Base-by-base conservation (phyloP, 2,329 filamentous ascomycete genomes). In the Aspergillus thermomutatus region DNA sequence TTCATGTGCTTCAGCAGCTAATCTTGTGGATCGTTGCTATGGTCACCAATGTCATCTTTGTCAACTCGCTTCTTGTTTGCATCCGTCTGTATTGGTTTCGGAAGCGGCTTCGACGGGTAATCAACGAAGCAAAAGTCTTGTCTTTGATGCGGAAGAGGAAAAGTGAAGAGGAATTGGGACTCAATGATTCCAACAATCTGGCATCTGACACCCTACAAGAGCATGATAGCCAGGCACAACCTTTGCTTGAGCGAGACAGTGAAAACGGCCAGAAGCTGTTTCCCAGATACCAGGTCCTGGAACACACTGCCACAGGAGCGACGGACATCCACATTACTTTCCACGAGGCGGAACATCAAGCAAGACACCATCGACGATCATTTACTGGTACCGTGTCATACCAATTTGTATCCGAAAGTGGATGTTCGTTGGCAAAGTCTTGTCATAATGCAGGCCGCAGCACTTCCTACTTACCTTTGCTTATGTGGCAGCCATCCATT, bases 71-170 rank as follows among this genome's bases (percentile, higher is more conserved):
- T 52, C 91, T 97, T 34, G 93, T 97, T 10, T 91, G 95, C 64
- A 81, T 97, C 8, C 88, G 93, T 28, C 79, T 97, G 2, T 96
- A 95, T 75, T 97, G 92, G 92, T 97, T 97, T 70, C 92, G 97
- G 74, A 96, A 93, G 73, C 85, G 91, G 11, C 96, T 97, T 70
- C 88, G 93, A 69, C 82, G 88, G 63, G 83, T 95, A 60, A 90
- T 89, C 17, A 81, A 80, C 31, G 89, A 94, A 63, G 86, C 89
- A 1, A 83, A 85, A 55, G 79, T 76, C 41, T 78, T 86, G 50
- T 84, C 91, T 53, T 82, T 82, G 56, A 87, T 72, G 71, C 67
- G 82, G 72, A 53, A 69, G 73, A 34, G 72, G 60, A 47, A 76
- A 73, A 48, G 50, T 52, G 54, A 61, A 25, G 56, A 57, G 21